Evolutionary conservation across 257 asterid genomes (phyloP), one percentile per base, ranked within the genome.

Genomic region (Solanum chmielewskii): DNA sequence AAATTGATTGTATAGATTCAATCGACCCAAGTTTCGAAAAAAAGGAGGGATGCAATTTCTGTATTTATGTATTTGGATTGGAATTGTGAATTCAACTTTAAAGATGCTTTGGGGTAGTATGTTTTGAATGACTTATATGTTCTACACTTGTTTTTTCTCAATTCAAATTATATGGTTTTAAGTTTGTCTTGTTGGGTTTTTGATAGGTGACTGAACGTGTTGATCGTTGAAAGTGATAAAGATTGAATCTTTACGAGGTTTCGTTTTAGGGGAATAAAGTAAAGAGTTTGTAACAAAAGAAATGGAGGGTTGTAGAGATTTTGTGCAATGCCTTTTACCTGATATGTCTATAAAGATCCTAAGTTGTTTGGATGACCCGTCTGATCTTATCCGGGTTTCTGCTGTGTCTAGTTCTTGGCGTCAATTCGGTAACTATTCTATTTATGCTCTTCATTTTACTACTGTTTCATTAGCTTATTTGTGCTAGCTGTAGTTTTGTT

Each of bases 351-450:
- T 89, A 7, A 91, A 90, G 86, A 93, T 94, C 87, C 91, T 95
- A 70, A 81, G 69, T 90, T 91, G 85, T 87, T 91, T 94, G 94
- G 94, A 93, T 81, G 93, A 95, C 87, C 97, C 98, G 29, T 86
- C 93, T 80, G 95, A 95, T 92, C 93, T 94, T 80, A 91, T 92
- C 75, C 97, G 97, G 23, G 92, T 87, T 33, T 70, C 92, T 69
- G 92, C 92, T n/a, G 98, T 95, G 85, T 95, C 98, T 27, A 92
- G 90, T 73, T 92, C 93, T 66, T 95, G 98, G 98, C 94, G 92
- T 62, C 92, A 86, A 10, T 93, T 93, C 83, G 94, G 98, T 95
- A 91, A 92, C 69, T 92, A 8, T 82, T 80, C 76, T 15, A 52
- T 45, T n/a, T 62, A 25, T 83, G 59, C 62, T n/a, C 25, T 9